Evolutionary conservation across 2,329 filamentous ascomycete species (phyloP).

Genomic region (Dactylellina cionopaga): DNA sequence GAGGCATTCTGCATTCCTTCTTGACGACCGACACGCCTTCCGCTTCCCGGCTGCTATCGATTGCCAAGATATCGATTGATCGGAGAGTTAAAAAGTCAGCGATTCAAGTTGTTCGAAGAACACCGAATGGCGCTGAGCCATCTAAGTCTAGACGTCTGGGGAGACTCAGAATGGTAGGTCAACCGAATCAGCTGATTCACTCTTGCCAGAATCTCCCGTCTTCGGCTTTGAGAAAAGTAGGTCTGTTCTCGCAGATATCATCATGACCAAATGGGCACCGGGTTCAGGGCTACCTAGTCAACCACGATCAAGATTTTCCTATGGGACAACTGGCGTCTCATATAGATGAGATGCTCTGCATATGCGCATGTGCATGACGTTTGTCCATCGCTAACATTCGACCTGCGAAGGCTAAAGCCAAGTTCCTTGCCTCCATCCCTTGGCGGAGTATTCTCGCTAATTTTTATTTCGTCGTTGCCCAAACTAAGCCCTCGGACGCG

Average conservation of each 20-base stretch:
- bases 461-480: no score
- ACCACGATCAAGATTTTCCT: no score
- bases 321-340: conserved; percentile 4
- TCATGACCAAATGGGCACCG: conserved; percentile 1
- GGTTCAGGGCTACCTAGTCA: no score
- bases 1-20: neutral
- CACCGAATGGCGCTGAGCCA: neutral
- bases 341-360: neutral
- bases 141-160: neutral
- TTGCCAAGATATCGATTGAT: conserved; percentile 21
- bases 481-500: conserved; percentile 47
- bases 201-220: neutral
- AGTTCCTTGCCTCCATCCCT: conserved; percentile 7
- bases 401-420: no score
- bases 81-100: conserved; percentile 8
- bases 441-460: conserved; percentile 15
- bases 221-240: neutral
- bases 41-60: conserved; percentile 1
- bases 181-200: conserved; percentile 3
- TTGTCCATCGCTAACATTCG: no score
- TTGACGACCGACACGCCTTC: neutral
- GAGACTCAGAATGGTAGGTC: conserved; percentile 5
- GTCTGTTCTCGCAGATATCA: neutral
- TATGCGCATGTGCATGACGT: no score
- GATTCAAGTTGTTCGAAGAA: neutral